These are phyloP conservation scores for Martensiomyces pterosporus DNA, from an alignment of 192 early-diverging fungal genomes.

Conservation along the genomic window DNA sequence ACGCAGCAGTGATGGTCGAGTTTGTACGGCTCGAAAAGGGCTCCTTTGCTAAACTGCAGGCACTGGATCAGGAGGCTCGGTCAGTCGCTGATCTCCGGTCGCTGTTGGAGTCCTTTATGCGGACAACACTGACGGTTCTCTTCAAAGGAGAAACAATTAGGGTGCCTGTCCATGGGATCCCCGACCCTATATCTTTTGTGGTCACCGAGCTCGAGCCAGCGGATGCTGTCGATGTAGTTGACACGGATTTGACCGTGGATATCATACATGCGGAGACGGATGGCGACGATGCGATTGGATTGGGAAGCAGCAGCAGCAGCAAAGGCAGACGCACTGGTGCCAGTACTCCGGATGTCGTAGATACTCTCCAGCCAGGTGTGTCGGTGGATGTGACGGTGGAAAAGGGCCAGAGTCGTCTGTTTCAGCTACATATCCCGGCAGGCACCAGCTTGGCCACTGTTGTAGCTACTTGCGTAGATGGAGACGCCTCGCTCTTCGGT, in stretches of 20 bases:
- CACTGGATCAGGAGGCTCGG: constrained; percentile 19
- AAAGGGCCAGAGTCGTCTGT: constrained; percentile 1
- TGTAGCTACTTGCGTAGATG: constrained; percentile 11
- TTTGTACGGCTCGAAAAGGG: constrained; percentile 63
- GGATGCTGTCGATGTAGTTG: constrained; percentile 62
- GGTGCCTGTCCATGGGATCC: constrained; percentile 52
- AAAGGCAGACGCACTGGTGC: too few relatives aligned
- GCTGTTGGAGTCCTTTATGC: constrained; percentile 63
- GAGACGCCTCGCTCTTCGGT: constrained; percentile 38
- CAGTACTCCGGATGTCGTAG: too few relatives aligned
- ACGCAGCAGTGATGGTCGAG: constrained; percentile 52
- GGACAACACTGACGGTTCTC: constrained; percentile 63
- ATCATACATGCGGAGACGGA: constrained; percentile 50
- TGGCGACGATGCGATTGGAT: constrained; percentile 17
- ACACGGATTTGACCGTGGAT: constrained; percentile 80
- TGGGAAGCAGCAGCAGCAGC: too few relatives aligned
- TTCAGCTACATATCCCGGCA: constrained; percentile 14
- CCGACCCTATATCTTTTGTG: constrained; percentile 48
- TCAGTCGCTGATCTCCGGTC: constrained; percentile 44
- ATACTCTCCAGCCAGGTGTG: too few relatives aligned
- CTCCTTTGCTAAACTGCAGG: constrained; percentile 59
- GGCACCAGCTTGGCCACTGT: constrained; percentile 6
- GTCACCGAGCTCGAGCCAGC: constrained; percentile 67
- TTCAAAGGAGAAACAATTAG: constrained; percentile 61
- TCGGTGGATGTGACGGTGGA: not conserved